These are phyloP conservation scores for Pelargonium nanum DNA, from an alignment of 345 rosid genomes.

Conservation along the genomic window DNA sequence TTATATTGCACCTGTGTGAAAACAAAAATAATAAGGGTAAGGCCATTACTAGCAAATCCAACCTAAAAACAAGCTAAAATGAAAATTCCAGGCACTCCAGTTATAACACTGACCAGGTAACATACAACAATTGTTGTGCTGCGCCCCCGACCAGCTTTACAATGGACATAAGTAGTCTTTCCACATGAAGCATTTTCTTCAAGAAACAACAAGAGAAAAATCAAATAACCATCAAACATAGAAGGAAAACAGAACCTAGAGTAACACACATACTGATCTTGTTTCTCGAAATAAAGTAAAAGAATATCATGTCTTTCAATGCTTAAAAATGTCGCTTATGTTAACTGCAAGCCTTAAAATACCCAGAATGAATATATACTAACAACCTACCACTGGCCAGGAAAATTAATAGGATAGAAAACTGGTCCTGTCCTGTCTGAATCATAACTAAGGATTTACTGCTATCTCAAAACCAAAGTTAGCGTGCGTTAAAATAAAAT, in stretches of 20 bases:
- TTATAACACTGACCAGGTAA: slow-evolving; percentile 54
- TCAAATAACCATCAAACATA: slow-evolving; percentile 1
- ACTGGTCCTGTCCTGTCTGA: neutral
- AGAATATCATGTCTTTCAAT: too few species aligned
- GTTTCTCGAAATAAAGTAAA: too few species aligned
- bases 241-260: too few species aligned
- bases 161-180: slow-evolving; percentile 76
- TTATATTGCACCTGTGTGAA: slow-evolving; percentile 55
- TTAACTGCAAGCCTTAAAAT: neutral
- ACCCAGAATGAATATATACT: neutral
- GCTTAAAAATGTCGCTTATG: neutral
- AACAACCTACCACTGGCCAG: neutral
- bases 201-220: slow-evolving; percentile 8
- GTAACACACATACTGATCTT: too few species aligned
- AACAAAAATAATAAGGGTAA: neutral
- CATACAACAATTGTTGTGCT: slow-evolving; percentile 90
- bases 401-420: neutral
- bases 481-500: neutral
- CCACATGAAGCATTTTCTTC: slow-evolving; percentile 53
- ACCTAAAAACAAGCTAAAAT: neutral
- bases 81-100: neutral
- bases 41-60: neutral
- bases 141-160: slow-evolving; percentile 99
- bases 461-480: neutral
- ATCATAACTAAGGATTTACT: neutral